Base-by-base conservation (phyloP, 1,139 yeast genomes). In the Nakaseomyces nivariensis region DNA sequence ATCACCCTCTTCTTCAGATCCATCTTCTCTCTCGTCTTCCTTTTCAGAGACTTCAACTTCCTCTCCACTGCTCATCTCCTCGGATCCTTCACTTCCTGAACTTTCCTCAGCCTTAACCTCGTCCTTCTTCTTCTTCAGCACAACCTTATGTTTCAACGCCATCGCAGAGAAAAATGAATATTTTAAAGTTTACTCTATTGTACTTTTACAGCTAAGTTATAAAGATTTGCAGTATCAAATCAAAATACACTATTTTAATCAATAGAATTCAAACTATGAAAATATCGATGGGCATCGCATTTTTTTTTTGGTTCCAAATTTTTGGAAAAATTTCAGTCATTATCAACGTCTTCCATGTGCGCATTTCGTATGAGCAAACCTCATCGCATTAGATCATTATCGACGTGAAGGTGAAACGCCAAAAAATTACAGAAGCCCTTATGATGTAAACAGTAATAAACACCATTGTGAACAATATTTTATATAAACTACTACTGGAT, bases 11-110 rank as follows among this genome's bases (percentile, higher is more conserved):
- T 52, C 54, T 8, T 46, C 49, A 5, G 48, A 49, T n/a, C 49
- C 53, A 9, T 50, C 53, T 10, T 50, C 54, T 4, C 45, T 32
- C 13, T 54, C 62, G n/a, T 51, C 58, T 37, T 43, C 45, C 27
- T 43, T 36, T n/a, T 4, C 54, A 22, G 57, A 48, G 4, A n/a
- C 26, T 8, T 29, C 10, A 8, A 29, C 32, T 29, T 29, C 32
- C 32, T 11, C 24, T 43, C 22, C 26, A 10, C 36, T 32, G 22
- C 22, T 43, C 31, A 31, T 13, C 11, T 26, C 27, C 9, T 29
- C 9, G 9, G 31, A 29, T 6, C 31, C 9, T 9, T 29, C 31
- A 29, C 31, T 29, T 29, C 31, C 9, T 29, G 9, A 29, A 29
- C 31, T 29, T 29, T 29, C 31, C 6, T 29, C 31, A 6, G 6